These are phyloP conservation scores for Saccharum hybrid DNA, from an alignment of 202 grass and related monocot species.

Conservation along the genomic window DNA sequence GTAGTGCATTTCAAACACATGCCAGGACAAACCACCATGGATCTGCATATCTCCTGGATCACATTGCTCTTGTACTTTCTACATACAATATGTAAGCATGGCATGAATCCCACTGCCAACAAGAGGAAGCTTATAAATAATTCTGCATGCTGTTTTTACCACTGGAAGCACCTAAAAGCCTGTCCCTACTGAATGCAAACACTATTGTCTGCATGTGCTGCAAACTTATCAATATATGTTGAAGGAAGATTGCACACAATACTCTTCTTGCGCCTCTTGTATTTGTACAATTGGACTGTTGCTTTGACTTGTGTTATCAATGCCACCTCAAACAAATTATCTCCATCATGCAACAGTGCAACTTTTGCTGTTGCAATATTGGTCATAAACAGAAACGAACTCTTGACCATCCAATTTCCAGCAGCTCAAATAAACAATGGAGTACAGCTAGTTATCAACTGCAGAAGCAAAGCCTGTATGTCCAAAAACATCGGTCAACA, in stretches of 20 bases:
- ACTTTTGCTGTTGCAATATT: not conserved
- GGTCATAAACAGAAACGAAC: not conserved
- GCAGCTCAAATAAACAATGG: not conserved
- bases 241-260: not conserved
- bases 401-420: not conserved
- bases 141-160: not conserved
- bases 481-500: not conserved
- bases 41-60: not conserved
- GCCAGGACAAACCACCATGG: not conserved
- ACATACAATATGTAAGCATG: not conserved
- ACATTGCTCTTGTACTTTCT: not conserved
- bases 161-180: not conserved
- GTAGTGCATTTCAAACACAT: not conserved
- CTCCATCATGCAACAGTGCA: not conserved
- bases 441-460: not conserved
- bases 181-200: not conserved
- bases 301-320: not conserved
- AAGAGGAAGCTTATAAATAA: not conserved
- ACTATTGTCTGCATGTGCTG: constrained; percentile 1
- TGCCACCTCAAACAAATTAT: not conserved
- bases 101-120: not conserved
- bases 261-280: not conserved
- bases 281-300: not conserved
- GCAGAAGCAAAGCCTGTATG: not conserved
- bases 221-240: not conserved